These are phyloP conservation scores for Monilinia fructicola DNA, from an alignment of 2,329 filamentous ascomycete genomes.

Conservation along the genomic window DNA sequence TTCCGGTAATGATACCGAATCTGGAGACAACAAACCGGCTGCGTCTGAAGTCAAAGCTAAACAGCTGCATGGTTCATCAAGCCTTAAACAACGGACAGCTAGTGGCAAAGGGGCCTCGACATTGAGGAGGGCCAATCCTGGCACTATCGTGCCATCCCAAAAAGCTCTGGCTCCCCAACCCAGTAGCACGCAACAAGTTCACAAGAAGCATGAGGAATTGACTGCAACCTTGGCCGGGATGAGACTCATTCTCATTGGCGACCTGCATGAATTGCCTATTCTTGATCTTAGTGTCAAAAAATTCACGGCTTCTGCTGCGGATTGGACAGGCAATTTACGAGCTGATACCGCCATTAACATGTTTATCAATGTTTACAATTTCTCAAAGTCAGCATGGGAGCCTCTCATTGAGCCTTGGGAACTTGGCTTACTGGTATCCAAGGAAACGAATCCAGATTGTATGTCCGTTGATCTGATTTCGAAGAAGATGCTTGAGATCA, in stretches of 20 bases:
- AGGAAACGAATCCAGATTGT: slow-evolving; percentile 70
- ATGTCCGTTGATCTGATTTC: slow-evolving; percentile 85
- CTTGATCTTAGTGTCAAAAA: slow-evolving; percentile 91
- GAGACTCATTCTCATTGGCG: slow-evolving; percentile 89
- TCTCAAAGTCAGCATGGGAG: slow-evolving; percentile 98
- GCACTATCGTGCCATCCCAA: slow-evolving; percentile 38
- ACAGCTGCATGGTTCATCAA: slow-evolving; percentile 46
- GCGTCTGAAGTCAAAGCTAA: slow-evolving; percentile 56
- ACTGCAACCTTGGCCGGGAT: slow-evolving; percentile 85
- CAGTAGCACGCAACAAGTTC: slow-evolving; percentile 41
- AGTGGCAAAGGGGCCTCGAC: slow-evolving; percentile 58
- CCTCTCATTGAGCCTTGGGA: slow-evolving; percentile 95
- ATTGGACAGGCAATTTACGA: slow-evolving; percentile 87
- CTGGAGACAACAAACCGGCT: slow-evolving; percentile 42
- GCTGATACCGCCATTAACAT: slow-evolving; percentile 90
- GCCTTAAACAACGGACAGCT: slow-evolving; percentile 55
- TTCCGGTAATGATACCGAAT: slow-evolving; percentile 61
- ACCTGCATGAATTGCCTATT: slow-evolving; percentile 91
- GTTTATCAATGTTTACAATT: slow-evolving; percentile 97
- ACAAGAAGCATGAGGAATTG: slow-evolving; percentile 68
- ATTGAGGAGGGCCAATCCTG: slow-evolving; percentile 46
- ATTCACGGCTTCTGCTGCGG: slow-evolving; percentile 78
- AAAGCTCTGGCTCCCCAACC: neutral
- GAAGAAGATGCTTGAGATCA: slow-evolving; percentile 86
- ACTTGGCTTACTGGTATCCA: slow-evolving; percentile 84